A percentile compares a stretch with the other conserved stretches of the same genome.
These are phyloP conservation scores for Pyronema domesticum DNA, from an alignment of 495 filamentous ascomycete genomes.

Conservation along the genomic window DNA sequence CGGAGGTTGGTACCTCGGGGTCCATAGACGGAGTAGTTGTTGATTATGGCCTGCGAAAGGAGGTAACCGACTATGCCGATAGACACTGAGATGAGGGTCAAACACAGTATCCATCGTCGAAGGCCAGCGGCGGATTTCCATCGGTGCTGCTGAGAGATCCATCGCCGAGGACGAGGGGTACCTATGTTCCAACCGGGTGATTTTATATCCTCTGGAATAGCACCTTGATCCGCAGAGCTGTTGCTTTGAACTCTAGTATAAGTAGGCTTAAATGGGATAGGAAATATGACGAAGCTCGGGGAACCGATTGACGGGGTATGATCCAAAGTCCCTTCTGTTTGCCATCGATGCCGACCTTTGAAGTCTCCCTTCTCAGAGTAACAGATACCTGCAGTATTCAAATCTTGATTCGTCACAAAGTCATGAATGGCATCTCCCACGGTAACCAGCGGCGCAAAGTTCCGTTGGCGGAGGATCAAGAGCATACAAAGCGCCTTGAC, in stretches of 20 bases:
- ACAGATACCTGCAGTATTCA: not conserved
- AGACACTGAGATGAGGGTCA: not conserved
- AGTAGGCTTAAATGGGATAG: too few relatives aligned
- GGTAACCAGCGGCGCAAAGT: slow-evolving; percentile 5
- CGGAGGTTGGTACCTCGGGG: not conserved
- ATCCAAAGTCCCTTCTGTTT: too few relatives aligned
- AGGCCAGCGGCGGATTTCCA: not conserved
- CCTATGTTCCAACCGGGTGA: not conserved
- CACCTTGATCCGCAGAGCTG: too few relatives aligned
- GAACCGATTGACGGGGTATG: too few relatives aligned
- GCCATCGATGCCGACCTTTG: not conserved
- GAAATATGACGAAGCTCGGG: too few relatives aligned
- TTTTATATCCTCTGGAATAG: not conserved
- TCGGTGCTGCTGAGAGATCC: not conserved
- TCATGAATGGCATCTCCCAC: slow-evolving; percentile 4
- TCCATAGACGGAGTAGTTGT: not conserved
- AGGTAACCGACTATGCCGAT: not conserved
- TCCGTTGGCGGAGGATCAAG: not conserved
- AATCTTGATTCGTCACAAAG: slow-evolving; percentile 3
- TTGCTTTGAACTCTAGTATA: too few relatives aligned
- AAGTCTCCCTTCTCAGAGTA: not conserved
- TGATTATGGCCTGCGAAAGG: not conserved
- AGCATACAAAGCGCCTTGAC: not conserved
- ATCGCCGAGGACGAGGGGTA: not conserved
- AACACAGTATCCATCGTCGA: not conserved